Conservation (phyloP, 2,329 filamentous ascomycete genomes). For the Hypoxylon sp. region DNA sequence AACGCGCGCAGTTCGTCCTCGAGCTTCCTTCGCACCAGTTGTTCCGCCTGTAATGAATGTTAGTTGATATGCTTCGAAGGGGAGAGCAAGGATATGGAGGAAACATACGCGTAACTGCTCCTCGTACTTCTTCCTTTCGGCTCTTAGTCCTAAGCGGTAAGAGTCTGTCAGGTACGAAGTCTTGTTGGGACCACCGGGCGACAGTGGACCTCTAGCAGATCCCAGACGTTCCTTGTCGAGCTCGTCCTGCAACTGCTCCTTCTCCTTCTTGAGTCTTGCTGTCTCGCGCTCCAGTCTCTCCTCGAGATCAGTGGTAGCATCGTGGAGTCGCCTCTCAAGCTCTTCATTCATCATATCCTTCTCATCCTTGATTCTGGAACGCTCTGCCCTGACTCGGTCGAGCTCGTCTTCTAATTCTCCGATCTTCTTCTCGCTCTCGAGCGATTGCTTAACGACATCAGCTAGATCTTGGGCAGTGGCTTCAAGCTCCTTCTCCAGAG, state of each 20-base stretch:
- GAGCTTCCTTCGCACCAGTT: constrained; percentile 49
- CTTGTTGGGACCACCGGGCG: constrained; percentile 46
- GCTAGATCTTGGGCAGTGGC: constrained; percentile 53
- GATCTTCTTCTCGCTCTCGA: constrained; percentile 52
- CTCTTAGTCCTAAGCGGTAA: constrained; percentile 49
- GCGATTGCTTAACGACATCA: constrained; percentile 50
- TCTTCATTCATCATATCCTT: constrained; percentile 45
- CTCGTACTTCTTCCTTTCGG: constrained; percentile 53
- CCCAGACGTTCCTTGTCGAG: constrained; percentile 50
- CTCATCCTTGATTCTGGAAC: constrained; percentile 43
- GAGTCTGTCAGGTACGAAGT: constrained; percentile 52
- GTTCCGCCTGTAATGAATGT: constrained; percentile 46
- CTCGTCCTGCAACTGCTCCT: constrained; percentile 50
- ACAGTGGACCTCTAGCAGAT: constrained; percentile 42
- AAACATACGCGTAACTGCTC: constrained; percentile 51
- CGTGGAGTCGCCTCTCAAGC: constrained; percentile 44
- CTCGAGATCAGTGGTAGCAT: constrained; percentile 44
- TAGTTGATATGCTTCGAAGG: constrained; percentile 23
- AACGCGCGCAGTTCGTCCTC: constrained; percentile 51
- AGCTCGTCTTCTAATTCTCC: constrained; percentile 50
- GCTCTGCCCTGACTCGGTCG: constrained; percentile 47
- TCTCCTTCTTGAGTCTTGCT: constrained; percentile 47
- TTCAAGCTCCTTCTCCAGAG: constrained; percentile 75
- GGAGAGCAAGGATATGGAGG: not conserved
- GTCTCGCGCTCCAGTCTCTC: constrained; percentile 46